Evolutionary conservation across 2,329 filamentous ascomycete species (phyloP).

Genomic region (Triangularia verruculosa): DNA sequence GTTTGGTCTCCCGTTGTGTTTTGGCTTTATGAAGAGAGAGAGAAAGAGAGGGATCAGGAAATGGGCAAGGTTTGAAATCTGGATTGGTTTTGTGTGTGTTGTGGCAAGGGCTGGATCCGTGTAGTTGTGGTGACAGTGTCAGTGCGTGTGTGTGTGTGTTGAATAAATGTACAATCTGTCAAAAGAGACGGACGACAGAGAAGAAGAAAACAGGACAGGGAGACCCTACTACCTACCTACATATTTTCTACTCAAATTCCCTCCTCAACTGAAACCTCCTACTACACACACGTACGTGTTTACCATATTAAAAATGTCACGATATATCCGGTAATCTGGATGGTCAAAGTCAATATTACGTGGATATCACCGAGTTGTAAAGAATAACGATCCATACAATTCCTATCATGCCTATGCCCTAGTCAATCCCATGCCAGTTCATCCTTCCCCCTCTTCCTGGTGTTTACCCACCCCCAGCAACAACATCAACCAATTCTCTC

Average conservation of each 20-base stretch:
- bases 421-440: not conserved
- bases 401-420: conserved; percentile 15
- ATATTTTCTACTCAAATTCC: not conserved
- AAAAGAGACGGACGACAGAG: not conserved
- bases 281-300: not conserved
- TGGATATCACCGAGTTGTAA: not conserved
- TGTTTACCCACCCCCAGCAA: too few species aligned
- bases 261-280: not conserved
- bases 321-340: not conserved
- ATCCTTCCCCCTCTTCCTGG: not conserved
- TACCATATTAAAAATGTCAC: not conserved
- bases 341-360: not conserved
- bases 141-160: not conserved
- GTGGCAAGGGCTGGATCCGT: not conserved
- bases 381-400: conserved; percentile 2
- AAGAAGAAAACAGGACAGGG: not conserved
- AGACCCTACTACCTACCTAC: not conserved
- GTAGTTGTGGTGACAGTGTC: not conserved
- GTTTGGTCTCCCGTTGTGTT: not conserved
- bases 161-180: not conserved
- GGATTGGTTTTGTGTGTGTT: not conserved
- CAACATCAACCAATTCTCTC: not conserved
- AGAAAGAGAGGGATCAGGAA: not conserved
- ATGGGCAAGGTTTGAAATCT: not conserved
- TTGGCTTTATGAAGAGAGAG: not conserved